A percentile compares a stretch with the other conserved stretches of the same genome.
Evolutionary conservation across 345 rosid species (phyloP).

Genomic region (Populus deltoides): DNA sequence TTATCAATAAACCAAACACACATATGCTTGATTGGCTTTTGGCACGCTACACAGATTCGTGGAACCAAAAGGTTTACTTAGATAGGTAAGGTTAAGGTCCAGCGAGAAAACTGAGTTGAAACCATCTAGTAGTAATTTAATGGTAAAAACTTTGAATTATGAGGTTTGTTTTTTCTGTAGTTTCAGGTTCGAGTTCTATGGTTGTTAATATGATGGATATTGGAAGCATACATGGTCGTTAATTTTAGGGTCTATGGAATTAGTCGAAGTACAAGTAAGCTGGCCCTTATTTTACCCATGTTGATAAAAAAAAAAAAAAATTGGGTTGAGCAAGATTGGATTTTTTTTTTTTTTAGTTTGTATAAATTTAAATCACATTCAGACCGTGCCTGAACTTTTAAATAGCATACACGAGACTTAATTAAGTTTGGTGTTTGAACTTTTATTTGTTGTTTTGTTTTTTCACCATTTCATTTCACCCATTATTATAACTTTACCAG

Average conservation of each 20-base stretch:
- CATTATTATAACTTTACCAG: too few relatives aligned
- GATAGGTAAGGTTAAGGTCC: neutral
- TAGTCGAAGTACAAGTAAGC: too few relatives aligned
- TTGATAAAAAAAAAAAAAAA: too few relatives aligned
- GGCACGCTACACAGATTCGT: neutral
- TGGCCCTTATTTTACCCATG: too few relatives aligned
- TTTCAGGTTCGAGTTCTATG: rapidly evolving
- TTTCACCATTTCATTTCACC: too few relatives aligned
- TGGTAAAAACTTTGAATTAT: rapidly evolving
- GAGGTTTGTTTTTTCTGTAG: too few relatives aligned
- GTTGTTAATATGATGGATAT: too few relatives aligned
- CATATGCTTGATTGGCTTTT: neutral
- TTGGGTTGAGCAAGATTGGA: neutral
- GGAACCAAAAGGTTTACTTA: neutral
- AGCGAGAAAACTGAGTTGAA: neutral
- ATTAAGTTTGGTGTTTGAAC: too few relatives aligned
- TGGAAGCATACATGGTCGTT: too few relatives aligned
- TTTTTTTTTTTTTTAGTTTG: neutral
- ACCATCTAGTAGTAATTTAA: too few relatives aligned
- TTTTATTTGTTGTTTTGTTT: too few relatives aligned
- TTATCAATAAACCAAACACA: too few relatives aligned
- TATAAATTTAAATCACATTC: neutral
- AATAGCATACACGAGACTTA: neutral
- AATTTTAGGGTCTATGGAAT: rapidly evolving
- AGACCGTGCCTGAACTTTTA: neutral